A percentile compares a stretch with the other conserved stretches of the same genome.
These are phyloP conservation scores for Tetrapisispora taiwanensis DNA, from an alignment of 805 yeast species.

Conservation along the genomic window DNA sequence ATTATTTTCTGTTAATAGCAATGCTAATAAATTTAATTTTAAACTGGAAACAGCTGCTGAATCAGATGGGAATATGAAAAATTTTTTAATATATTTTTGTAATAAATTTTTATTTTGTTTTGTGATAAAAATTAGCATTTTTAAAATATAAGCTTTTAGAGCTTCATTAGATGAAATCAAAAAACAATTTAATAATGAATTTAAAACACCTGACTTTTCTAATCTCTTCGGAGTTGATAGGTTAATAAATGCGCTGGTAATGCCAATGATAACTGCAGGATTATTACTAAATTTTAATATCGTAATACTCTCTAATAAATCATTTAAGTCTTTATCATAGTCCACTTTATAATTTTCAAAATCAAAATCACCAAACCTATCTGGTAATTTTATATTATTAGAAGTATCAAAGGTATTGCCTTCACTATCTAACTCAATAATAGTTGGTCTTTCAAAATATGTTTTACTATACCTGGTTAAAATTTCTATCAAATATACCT, in stretches of 20 bases:
- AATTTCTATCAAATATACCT: slow-evolving; percentile 46
- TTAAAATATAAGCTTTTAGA: slow-evolving; percentile 34
- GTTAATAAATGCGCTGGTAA: slow-evolving; percentile 45
- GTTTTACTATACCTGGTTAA: slow-evolving; percentile 56
- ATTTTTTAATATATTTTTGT: slow-evolving; percentile 34
- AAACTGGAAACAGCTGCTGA: slow-evolving; percentile 32
- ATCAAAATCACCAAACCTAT: slow-evolving; percentile 32
- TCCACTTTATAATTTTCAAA: slow-evolving; percentile 34
- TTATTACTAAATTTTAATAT: slow-evolving; percentile 42
- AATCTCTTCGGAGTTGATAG: slow-evolving; percentile 50
- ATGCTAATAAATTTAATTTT: slow-evolving; percentile 54
- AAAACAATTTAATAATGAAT: slow-evolving; percentile 38
- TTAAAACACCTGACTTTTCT: slow-evolving; percentile 39
- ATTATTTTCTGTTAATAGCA: slow-evolving; percentile 45
- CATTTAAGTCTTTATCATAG: slow-evolving; percentile 46
- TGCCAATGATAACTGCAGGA: slow-evolving; percentile 51
- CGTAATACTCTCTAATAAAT: slow-evolving; percentile 41
- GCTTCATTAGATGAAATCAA: slow-evolving; percentile 28
- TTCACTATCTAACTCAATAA: slow-evolving; percentile 28
- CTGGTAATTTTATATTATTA: slow-evolving; percentile 32
- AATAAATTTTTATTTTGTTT: slow-evolving; percentile 27
- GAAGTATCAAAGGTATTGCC: slow-evolving; percentile 6
- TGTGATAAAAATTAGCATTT: slow-evolving; percentile 35
- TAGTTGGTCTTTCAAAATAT: slow-evolving; percentile 47
- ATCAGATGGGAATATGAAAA: slow-evolving; percentile 52